These are phyloP conservation scores for Pythium coloratum DNA, from an alignment of 352 stramenopile genomes.

Conservation along the genomic window DNA sequence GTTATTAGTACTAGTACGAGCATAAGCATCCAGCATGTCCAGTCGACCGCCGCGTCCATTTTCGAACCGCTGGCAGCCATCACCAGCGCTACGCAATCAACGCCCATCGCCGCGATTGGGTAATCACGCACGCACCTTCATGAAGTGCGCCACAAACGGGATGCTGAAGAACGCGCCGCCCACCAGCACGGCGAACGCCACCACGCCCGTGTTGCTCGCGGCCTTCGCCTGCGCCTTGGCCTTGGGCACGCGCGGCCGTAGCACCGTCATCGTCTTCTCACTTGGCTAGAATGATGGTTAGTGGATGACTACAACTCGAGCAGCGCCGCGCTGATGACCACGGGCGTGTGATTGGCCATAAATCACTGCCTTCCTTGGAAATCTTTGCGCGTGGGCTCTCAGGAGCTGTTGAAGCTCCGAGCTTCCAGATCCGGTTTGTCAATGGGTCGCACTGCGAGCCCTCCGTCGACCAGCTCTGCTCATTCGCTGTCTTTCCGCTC, in stretches of 20 bases:
- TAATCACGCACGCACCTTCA: conserved; percentile 43
- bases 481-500: conserved; percentile 21
- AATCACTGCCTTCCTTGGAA: background rate
- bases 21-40: background rate
- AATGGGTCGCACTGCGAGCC: background rate
- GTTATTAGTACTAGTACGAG: too few relatives aligned
- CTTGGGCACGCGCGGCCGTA: conserved; percentile 19
- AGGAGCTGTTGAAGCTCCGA: background rate
- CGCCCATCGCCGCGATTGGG: conserved; percentile 3
- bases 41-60: background rate
- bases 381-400: background rate
- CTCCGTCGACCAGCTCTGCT: background rate
- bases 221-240: background rate
- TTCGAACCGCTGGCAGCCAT: background rate
- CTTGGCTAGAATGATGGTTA: background rate
- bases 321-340: background rate
- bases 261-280: conserved; percentile 7
- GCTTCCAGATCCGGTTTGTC: background rate
- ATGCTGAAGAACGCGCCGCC: conserved; percentile 71
- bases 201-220: conserved; percentile 41
- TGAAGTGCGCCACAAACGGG: conserved; percentile 65
- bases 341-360: conserved; percentile 15
- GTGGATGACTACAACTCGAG: too few relatives aligned
- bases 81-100: background rate
- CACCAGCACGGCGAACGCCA: conserved; percentile 47